A percentile compares a stretch with the other conserved stretches of the same genome.
Conservation (phyloP, 2,329 filamentous ascomycete genomes). For the Chalara sp. region DNA sequence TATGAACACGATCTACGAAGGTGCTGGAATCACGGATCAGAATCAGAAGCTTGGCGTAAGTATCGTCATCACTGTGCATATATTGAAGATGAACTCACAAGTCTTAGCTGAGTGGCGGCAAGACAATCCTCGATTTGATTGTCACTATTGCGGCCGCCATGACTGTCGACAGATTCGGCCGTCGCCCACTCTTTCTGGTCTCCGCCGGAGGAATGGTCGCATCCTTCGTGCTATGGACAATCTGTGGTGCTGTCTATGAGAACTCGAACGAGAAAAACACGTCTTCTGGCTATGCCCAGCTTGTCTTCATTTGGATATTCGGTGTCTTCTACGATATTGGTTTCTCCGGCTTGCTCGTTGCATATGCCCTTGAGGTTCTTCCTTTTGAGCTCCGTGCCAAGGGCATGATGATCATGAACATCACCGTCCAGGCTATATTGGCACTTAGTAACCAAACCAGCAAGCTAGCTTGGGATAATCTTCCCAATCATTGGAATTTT, state of each 20-base stretch:
- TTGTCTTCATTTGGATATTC: slow-evolving; percentile 44
- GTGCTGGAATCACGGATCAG: slow-evolving; percentile 27
- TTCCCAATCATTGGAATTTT: slow-evolving; percentile 56
- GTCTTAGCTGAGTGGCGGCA: not conserved
- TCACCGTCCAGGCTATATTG: slow-evolving; percentile 52
- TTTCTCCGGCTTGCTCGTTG: slow-evolving; percentile 21
- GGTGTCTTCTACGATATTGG: slow-evolving; percentile 35
- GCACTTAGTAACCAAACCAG: slow-evolving; percentile 56
- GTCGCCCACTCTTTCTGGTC: slow-evolving; percentile 20
- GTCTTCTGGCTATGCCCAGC: slow-evolving; percentile 20
- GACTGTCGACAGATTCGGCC: slow-evolving; percentile 25
- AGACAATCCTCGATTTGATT: slow-evolving; percentile 20
- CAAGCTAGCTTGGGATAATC: slow-evolving; percentile 51
- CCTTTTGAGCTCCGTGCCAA: slow-evolving; percentile 23
- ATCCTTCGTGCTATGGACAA: slow-evolving; percentile 15
- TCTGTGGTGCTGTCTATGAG: slow-evolving; percentile 6
- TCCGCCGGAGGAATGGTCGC: slow-evolving; percentile 18
- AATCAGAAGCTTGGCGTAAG: slow-evolving; percentile 9
- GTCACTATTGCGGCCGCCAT: slow-evolving; percentile 18
- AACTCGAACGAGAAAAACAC: slow-evolving; percentile 26
- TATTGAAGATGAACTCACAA: slow-evolving; percentile 13
- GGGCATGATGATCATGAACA: slow-evolving; percentile 52
- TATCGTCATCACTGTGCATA: not conserved
- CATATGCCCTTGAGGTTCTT: slow-evolving; percentile 23
- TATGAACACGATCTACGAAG: slow-evolving; percentile 29